phyloP scores from a whole-genome alignment of 2,329 filamentous ascomycete genomes.

The Pseudomassariella vexata region DNA sequence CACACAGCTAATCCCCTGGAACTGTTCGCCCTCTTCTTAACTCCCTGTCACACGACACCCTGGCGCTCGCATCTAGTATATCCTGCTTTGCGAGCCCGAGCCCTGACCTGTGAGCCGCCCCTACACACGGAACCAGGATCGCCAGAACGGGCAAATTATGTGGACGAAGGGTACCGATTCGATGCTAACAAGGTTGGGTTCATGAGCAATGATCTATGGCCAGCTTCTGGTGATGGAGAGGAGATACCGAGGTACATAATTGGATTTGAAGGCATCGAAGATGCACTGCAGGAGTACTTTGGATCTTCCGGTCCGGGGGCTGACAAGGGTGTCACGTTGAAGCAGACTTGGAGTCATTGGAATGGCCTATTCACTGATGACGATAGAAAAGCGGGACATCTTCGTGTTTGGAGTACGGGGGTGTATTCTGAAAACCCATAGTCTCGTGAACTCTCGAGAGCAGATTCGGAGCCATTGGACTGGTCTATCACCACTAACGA shows the following conservation, averaged over 20 bases:
- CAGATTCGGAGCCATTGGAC: no score
- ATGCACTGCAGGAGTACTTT: constrained; percentile 39
- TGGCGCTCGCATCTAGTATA: constrained; percentile 87
- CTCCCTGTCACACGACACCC: constrained; percentile 92
- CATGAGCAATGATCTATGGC: constrained; percentile 48
- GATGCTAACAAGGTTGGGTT: constrained; percentile 62
- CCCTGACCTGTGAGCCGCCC: constrained; percentile 85
- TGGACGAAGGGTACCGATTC: constrained; percentile 89
- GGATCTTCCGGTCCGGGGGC: constrained; percentile 28
- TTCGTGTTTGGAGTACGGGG: constrained; percentile 50
- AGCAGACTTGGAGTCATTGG: constrained; percentile 48
- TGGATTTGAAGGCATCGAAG: constrained; percentile 55
- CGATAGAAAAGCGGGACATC: constrained; percentile 45
- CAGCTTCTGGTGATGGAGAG: constrained; percentile 22
- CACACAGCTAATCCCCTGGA: constrained; percentile 29
- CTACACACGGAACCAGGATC: constrained; percentile 57
- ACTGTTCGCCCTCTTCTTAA: constrained; percentile 73
- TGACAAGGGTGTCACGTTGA: constrained; percentile 35
- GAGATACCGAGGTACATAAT: constrained; percentile 52
- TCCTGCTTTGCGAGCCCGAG: constrained; percentile 70
- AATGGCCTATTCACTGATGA: constrained; percentile 62
- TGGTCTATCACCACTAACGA: no score
- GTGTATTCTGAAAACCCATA: constrained; percentile 16
- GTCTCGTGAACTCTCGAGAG: no score
- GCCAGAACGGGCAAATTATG: constrained; percentile 60